These are phyloP conservation scores for Hypoxylon rickii DNA, from an alignment of 495 filamentous ascomycete species.

Conservation along the genomic window DNA sequence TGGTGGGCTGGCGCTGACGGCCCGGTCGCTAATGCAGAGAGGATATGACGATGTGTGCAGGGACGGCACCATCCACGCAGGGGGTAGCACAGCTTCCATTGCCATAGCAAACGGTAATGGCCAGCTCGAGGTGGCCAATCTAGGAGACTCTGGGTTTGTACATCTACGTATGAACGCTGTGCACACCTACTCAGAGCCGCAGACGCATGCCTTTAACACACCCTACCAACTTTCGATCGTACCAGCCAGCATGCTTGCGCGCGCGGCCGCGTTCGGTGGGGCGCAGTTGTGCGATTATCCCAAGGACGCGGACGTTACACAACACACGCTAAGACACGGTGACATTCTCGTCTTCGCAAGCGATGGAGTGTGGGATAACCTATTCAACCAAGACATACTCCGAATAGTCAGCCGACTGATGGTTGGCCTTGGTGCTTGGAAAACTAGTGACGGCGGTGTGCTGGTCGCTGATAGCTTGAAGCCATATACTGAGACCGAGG, in stretches of 20 bases:
- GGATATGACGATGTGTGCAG: slow-evolving; percentile 81
- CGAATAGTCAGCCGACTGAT: slow-evolving; percentile 77
- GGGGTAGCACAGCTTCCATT: slow-evolving; percentile 88
- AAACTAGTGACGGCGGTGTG: slow-evolving; percentile 59
- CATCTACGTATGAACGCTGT: slow-evolving; percentile 82
- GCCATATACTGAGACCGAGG: slow-evolving; percentile 54
- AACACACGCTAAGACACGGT: slow-evolving; percentile 77
- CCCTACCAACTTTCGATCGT: slow-evolving; percentile 93
- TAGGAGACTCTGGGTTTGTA: slow-evolving; percentile 97
- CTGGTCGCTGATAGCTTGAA: slow-evolving; percentile 59
- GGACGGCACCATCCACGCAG: slow-evolving; percentile 73
- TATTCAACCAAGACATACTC: slow-evolving; percentile 87
- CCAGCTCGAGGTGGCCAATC: slow-evolving; percentile 81
- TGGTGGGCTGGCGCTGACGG: slow-evolving; percentile 51
- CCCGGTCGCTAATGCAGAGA: slow-evolving; percentile 73
- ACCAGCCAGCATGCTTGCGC: slow-evolving; percentile 74
- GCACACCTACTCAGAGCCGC: slow-evolving; percentile 77
- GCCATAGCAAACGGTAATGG: slow-evolving; percentile 73
- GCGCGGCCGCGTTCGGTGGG: slow-evolving; percentile 82
- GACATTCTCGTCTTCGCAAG: slow-evolving; percentile 91
- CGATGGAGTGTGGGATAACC: slow-evolving; percentile 95
- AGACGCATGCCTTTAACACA: slow-evolving; percentile 97
- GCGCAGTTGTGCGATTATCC: slow-evolving; percentile 78
- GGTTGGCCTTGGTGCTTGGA: slow-evolving; percentile 75
- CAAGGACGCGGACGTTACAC: slow-evolving; percentile 77